Base-by-base conservation (phyloP, 805 yeast species). In the Suhomyces tanzawaensis region DNA sequence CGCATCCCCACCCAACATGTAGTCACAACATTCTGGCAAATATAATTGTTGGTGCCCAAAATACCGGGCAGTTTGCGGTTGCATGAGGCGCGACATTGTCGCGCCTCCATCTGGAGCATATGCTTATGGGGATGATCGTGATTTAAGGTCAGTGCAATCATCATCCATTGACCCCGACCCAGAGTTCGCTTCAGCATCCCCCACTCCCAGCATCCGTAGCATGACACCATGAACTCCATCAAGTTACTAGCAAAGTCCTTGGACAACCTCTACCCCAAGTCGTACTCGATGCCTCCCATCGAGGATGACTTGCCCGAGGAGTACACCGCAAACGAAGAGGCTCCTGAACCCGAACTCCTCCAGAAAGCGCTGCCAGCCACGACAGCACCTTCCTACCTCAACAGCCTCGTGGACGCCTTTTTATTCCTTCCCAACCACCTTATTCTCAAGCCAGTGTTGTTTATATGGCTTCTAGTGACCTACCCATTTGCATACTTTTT, bases 401-500 rank as follows among this genome's bases (percentile, higher is more conserved):
- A 34, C 12, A 18, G 34, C 12, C 13, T 39, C 8, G 11, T 29
- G 51, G 48, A 51, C 8, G 47, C 65, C 4, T 21, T 75, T 29
- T 48, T 74, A 22, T 78, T 74, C 43, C 34, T 77, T 1, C 82
- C 84, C 7, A 71, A 74, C 43, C 47, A 70, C 28, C 36, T 81
- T 5, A 45, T 82, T 4, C 44, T 75, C n/a, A 71, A 70, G 39
- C 89, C 90, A 2, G 40, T 77, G 12, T 42, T 61, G 4, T 64
- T 72, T 33, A 29, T 72, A 1, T 71, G 85, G 75, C 67, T 62
- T 35, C 43, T 81, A n/a, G 40, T 76, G 4, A 69, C 81, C 2
- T 77, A 72, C 49, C 90, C 90, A 0, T 58, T 81, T 43, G 64
- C 62, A 13, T 57, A 69, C 39, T 49, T 76, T 13, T 51, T 77